Conservation (phyloP, 345 rosid species). For the Raphanus raphanistrum region DNA sequence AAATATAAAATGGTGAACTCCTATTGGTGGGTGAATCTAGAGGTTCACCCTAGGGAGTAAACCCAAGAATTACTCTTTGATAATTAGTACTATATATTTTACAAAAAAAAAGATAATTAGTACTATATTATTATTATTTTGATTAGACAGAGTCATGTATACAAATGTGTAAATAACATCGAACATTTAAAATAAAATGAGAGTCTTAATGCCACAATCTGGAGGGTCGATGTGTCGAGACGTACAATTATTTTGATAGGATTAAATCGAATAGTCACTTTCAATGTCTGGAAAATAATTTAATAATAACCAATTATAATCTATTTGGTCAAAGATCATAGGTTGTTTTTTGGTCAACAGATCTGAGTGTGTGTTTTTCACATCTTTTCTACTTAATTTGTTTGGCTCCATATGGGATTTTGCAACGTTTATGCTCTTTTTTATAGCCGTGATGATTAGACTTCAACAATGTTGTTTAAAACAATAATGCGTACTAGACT, state of each 20-base stretch:
- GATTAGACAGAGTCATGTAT: constrained; percentile 11
- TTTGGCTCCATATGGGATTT: constrained; percentile 25
- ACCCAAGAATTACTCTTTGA: too few species aligned
- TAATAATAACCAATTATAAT: constrained; percentile 27
- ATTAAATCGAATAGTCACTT: constrained; percentile 41
- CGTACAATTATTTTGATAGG: constrained; percentile 42
- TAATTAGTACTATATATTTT: constrained; percentile 25
- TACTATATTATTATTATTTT: constrained; percentile 30
- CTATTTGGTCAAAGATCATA: constrained; percentile 38
- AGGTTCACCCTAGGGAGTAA: too few species aligned
- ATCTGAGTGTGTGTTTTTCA: constrained; percentile 30
- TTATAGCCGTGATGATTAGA: constrained; percentile 29
- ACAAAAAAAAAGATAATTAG: constrained; percentile 8
- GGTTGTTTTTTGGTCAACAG: constrained; percentile 37
- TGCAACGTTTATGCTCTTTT: constrained; percentile 24
- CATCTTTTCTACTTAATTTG: background rate
- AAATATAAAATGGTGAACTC: too few species aligned
- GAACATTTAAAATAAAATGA: constrained; percentile 14
- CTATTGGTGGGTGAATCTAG: too few species aligned
- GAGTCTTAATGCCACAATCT: constrained; percentile 35
- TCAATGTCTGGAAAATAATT: constrained; percentile 37
- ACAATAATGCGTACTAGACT: background rate
- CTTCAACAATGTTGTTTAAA: constrained; percentile 8
- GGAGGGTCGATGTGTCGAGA: constrained; percentile 42
- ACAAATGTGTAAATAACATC: constrained; percentile 18